Evolutionary conservation across 148 eudicot species (phyloP).

Genomic region (Selenicereus undatus): DNA sequence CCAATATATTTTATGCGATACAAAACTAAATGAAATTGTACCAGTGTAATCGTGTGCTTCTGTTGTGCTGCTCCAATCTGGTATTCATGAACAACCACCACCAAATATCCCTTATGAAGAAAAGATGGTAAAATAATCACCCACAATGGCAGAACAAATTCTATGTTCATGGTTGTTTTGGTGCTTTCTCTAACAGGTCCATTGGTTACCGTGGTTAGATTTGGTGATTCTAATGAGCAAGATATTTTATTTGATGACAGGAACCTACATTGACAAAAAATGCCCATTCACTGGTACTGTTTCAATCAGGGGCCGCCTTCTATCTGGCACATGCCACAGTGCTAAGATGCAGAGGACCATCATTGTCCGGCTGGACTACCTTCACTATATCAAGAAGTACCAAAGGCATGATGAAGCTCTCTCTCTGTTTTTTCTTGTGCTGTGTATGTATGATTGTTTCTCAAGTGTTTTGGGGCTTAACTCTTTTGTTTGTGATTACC

Average conservation of each 20-base stretch:
- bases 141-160: background rate
- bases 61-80: background rate
- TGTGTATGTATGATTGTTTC: background rate
- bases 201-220: background rate
- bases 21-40: too few relatives aligned
- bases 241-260: constrained; percentile 19
- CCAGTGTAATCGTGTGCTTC: too few relatives aligned
- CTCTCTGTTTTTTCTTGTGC: background rate
- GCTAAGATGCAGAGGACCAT: constrained; percentile 83
- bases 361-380: constrained; percentile 65
- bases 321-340: constrained; percentile 82
- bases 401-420: constrained; percentile 35
- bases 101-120: background rate
- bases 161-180: background rate
- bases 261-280: constrained; percentile 76
- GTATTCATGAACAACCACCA: background rate
- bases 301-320: constrained; percentile 70
- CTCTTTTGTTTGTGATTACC: background rate
- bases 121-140: too few relatives aligned
- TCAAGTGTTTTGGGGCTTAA: background rate
- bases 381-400: constrained; percentile 73
- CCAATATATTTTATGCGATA: too few relatives aligned
- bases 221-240: background rate
- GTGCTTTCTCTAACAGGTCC: background rate
- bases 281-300: constrained; percentile 76